Evolutionary conservation across 345 rosid species (phyloP).

Genomic region (Chamaenerion angustifolium): DNA sequence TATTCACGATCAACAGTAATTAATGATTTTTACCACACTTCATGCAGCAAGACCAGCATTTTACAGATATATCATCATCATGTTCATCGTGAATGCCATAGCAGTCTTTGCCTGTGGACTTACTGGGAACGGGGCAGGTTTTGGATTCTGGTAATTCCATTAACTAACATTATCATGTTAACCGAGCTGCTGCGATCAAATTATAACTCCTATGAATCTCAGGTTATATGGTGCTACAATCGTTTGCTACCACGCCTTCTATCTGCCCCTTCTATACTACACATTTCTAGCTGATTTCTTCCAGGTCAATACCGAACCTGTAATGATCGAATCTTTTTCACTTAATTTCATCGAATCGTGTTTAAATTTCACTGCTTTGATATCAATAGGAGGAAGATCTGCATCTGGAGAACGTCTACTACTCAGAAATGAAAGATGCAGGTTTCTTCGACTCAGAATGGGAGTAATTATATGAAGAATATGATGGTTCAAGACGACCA

Average conservation of each 20-base stretch:
- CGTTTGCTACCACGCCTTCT: constrained; percentile 69
- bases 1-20: background rate
- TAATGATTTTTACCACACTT: background rate
- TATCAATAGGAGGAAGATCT: constrained; percentile 59
- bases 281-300: constrained; percentile 89
- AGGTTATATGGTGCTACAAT: constrained; percentile 64
- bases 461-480: constrained; percentile 27
- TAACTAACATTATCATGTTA: background rate
- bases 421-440: constrained; percentile 95
- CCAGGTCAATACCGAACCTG: constrained; percentile 34
- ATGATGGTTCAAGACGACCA: no score
- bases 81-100: constrained; percentile 53
- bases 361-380: constrained; percentile 6
- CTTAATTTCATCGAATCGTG: background rate
- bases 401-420: constrained; percentile 66
- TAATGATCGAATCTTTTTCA: background rate
- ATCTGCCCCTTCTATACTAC: constrained; percentile 65
- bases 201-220: constrained; percentile 1
- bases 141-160: constrained; percentile 61
- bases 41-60: constrained; percentile 83
- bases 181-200: background rate
- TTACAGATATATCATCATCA: constrained; percentile 54
- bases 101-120: constrained; percentile 53
- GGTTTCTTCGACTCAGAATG: constrained; percentile 84
- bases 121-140: constrained; percentile 42